These are phyloP conservation scores for Saccharomycopsis olivae DNA, from an alignment of 805 yeast genomes.

Conservation along the genomic window DNA sequence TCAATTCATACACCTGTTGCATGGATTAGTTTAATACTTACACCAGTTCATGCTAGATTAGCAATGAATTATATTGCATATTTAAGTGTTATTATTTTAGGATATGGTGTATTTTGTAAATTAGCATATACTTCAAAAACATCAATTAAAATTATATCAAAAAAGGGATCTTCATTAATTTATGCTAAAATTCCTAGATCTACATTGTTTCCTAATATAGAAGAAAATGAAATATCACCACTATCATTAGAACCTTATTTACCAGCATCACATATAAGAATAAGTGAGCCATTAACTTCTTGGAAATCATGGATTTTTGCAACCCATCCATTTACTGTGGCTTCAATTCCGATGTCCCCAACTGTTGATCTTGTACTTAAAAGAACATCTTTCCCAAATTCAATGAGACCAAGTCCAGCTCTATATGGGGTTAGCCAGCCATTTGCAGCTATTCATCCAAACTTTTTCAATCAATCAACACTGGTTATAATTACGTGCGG, in stretches of 20 bases:
- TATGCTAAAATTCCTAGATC: constrained; percentile 5
- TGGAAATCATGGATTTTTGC: constrained; percentile 41
- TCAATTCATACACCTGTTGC: constrained; percentile 43
- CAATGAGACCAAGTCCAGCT: not conserved
- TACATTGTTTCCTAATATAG: no score
- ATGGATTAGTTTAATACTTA: constrained; percentile 33
- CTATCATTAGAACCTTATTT: constrained; percentile 20
- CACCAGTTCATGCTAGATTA: constrained; percentile 61
- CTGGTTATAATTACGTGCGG: constrained; percentile 48
- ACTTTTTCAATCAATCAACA: constrained; percentile 8
- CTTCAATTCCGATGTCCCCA: constrained; percentile 32
- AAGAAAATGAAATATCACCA: not conserved
- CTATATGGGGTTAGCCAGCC: constrained; percentile 33
- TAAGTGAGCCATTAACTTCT: constrained; percentile 29
- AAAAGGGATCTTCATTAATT: not conserved
- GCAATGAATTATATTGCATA: constrained; percentile 35
- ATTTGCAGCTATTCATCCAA: constrained; percentile 19
- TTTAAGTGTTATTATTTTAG: constrained; percentile 24
- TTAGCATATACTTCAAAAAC: not conserved
- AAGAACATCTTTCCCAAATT: constrained; percentile 24
- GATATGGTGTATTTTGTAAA: constrained; percentile 29
- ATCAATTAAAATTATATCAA: not conserved
- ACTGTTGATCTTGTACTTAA: constrained; percentile 36
- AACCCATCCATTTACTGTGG: constrained; percentile 60
- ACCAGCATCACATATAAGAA: constrained; percentile 54